Evolutionary conservation across 768 basidiomycete species (phyloP), one percentile per base, ranked within the genome.

Genomic region (Boletellus ananas): DNA sequence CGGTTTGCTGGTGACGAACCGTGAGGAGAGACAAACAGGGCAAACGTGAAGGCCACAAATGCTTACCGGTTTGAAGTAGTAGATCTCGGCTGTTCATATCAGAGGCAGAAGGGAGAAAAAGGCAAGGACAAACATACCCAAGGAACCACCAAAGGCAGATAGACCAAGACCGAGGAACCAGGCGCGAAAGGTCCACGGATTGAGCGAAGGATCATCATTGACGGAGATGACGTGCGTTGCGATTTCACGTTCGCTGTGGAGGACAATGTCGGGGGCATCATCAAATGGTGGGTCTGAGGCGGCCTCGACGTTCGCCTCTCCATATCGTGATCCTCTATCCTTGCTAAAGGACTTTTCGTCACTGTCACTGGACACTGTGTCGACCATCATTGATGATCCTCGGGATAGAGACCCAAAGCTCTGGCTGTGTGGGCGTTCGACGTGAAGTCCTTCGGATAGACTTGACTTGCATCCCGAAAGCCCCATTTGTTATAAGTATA

Each of bases 21-120:
- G 29, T 29, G 52, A 45, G 13, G 36, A 55, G 13, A 52, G 25
- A 42, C 7, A 9, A 20, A 17, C 13, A 13, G 31, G 8, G 27
- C 64, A 3, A 13, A 20, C 20, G 14, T 17, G 13, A 11, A 14
- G 16, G 16, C 14, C 4, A 33, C 14, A 34, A 31, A 20, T 33
- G n/a, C 49, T 49, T 57, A 77, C 79, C 4, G 79, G 79, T 62
- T 81, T 80, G 63, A 80, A 82, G 58, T 81, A 82, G 60, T 80
- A 81, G 23, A 82, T 81, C 55, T 82, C 74, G 31, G 79, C 78
- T 79, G 47, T 16, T 31, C 21, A 20, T 21, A 20, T 48, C 5
- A 45, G 56, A 34, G 41, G 4, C 0, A 25, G 21, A 47, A 44
- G 18, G 54, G 47, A n/a, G 10, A n/a, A 20, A 23, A 17, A 18